phyloP scores from a whole-genome alignment of 176 grass and related monocot species.

The Oryza meyeriana region DNA sequence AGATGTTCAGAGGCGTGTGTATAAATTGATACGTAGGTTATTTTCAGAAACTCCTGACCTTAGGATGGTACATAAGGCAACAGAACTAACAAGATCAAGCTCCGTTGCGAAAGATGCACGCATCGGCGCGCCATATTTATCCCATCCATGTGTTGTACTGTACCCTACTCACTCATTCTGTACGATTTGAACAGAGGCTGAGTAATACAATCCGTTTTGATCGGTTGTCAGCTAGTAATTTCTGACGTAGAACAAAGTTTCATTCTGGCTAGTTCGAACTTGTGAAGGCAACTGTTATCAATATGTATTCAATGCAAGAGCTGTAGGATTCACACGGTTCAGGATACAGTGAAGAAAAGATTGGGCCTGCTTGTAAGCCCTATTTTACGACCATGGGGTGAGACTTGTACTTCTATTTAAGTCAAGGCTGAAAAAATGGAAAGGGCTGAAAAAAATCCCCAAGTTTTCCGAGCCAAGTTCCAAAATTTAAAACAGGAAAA shows the following conservation, averaged over 20 bases:
- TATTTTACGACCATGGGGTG: no score
- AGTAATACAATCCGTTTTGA: conserved; percentile 15
- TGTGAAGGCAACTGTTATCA: no score
- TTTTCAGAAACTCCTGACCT: conserved; percentile 28
- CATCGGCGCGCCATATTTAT: conserved; percentile 8
- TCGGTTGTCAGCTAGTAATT: neutral
- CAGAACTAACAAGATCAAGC: conserved; percentile 25
- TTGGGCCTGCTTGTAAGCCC: no score
- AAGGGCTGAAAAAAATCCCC: no score
- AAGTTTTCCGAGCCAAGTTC: no score
- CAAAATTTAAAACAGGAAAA: no score
- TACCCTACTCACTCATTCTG: neutral
- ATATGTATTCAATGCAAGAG: no score
- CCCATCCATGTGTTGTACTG: neutral
- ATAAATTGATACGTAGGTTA: conserved; percentile 34
- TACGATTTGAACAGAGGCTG: neutral
- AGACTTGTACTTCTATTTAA: no score
- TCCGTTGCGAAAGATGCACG: neutral
- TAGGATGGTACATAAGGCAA: conserved; percentile 31
- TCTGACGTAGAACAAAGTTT: neutral
- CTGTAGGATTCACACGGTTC: no score
- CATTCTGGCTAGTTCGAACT: neutral
- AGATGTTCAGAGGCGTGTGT: neutral
- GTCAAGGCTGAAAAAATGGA: no score
- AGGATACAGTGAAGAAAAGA: no score